phyloP scores from a whole-genome alignment of 805 yeast genomes.

The Kuraishia hungarica region DNA sequence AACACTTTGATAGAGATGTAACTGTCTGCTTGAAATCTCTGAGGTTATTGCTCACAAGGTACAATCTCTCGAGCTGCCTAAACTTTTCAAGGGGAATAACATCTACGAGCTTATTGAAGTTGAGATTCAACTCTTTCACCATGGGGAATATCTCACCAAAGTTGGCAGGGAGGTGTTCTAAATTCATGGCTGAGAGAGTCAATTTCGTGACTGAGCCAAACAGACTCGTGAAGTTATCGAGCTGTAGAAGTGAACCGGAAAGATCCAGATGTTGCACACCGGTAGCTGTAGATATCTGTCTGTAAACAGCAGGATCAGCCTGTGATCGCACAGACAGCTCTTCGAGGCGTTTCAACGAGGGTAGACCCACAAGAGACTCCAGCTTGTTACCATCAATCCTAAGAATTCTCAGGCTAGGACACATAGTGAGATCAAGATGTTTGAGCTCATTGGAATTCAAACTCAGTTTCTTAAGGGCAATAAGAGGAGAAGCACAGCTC shows the following conservation, averaged over 20 bases:
- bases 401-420: slow-evolving; percentile 32
- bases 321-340: slow-evolving; percentile 36
- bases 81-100: slow-evolving; percentile 24
- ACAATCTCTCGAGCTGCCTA: slow-evolving; percentile 27
- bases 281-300: slow-evolving; percentile 8
- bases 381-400: slow-evolving; percentile 34
- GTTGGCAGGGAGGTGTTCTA: slow-evolving; percentile 27
- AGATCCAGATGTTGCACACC: slow-evolving; percentile 23
- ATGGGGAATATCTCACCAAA: slow-evolving; percentile 35
- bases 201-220: slow-evolving; percentile 30
- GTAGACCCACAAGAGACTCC: slow-evolving; percentile 16
- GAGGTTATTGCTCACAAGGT: slow-evolving; percentile 38
- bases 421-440: slow-evolving; percentile 21
- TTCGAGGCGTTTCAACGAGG: slow-evolving; percentile 24
- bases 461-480: slow-evolving; percentile 28
- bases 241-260: not conserved
- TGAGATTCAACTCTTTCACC: slow-evolving; percentile 37
- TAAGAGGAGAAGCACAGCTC: slow-evolving; percentile 8
- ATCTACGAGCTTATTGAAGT: slow-evolving; percentile 35
- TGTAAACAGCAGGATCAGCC: slow-evolving; percentile 11
- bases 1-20: slow-evolving; percentile 19
- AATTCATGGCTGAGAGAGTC: slow-evolving; percentile 37
- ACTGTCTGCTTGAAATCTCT: slow-evolving; percentile 24
- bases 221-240: not conserved
- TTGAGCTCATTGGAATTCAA: slow-evolving; percentile 29